phyloP scores from a whole-genome alignment of 805 yeast genomes.

The Torulaspora delbrueckii region DNA sequence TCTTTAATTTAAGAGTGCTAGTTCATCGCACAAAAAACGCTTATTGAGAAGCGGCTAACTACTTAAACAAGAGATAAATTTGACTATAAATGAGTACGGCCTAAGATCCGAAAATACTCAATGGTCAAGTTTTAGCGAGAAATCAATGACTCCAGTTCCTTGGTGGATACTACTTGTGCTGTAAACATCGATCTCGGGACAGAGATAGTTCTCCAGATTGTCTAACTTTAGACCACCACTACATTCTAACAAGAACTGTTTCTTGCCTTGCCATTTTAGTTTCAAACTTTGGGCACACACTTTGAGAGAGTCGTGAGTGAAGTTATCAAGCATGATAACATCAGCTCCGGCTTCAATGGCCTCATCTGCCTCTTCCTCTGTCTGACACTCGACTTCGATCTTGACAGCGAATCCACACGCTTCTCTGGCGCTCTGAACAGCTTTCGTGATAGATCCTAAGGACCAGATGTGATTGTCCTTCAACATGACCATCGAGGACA shows the following conservation, averaged over 20 bases:
- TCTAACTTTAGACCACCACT: conserved; percentile 80
- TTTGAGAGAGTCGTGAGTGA: conserved; percentile 59
- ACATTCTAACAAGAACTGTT: conserved; percentile 72
- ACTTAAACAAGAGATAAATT: background rate
- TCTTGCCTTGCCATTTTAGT: conserved; percentile 44
- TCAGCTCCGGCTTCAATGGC: conserved; percentile 96
- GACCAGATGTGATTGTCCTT: conserved; percentile 93
- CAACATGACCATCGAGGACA: conserved; percentile 91
- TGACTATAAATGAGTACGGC: background rate
- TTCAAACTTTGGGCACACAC: conserved; percentile 62
- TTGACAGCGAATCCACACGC: conserved; percentile 87
- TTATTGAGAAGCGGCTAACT: background rate
- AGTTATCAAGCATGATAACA: conserved; percentile 90
- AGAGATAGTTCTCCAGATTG: conserved; percentile 60
- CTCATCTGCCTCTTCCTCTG: conserved; percentile 80
- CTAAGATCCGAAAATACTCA: background rate
- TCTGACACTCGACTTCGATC: conserved; percentile 88
- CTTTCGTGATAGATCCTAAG: conserved; percentile 84
- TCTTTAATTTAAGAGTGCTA: background rate
- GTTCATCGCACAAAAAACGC: background rate
- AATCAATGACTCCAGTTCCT: conserved; percentile 80
- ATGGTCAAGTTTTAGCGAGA: conserved; percentile 55
- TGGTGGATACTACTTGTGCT: conserved; percentile 90
- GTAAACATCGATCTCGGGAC: conserved; percentile 81
- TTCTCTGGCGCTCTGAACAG: conserved; percentile 67